Base-by-base conservation (phyloP, 2,329 filamentous ascomycete genomes). In the Exophiala xenobiotica region DNA sequence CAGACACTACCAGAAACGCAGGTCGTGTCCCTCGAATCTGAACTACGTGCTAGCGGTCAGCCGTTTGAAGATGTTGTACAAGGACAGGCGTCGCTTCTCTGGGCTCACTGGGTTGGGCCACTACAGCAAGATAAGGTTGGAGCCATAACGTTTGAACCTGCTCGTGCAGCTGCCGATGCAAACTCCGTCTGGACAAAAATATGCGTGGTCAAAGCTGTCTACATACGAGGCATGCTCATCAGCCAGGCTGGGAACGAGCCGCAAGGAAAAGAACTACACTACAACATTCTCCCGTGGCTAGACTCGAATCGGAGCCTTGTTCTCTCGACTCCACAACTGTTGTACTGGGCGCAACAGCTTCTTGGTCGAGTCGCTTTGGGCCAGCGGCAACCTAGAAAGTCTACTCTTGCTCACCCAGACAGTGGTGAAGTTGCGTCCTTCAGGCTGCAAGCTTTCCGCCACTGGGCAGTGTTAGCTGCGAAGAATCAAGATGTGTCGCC, bases 41-140 rank as follows among this genome's bases (percentile, higher is more conserved):
- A 55, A 38, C 35, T 59, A 9, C 47, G 48, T 12, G 43, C 53
- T 16, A 35, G n/a, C 16, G 48, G 42, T 9, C 45, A 49, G 9
- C 66, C 71, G 8, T 68, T 65, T n/a, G 75, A 82, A 63, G 82
- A 85, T 64, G 68, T 74, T 7, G 78, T 92, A 61, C 90, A 96
- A 69, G 91, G 90, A 24, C 85, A 83, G 54, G 84, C 93, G 45
- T 93, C 89, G 68, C 69, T 92, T 38, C 90, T 85, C 48, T 95
- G 90, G 60, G 60, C 56, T 27, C 39, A 45, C 8, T 62, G 51
- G 58, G 35, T 54, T 14, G 47, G 46, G 16, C 22, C 42, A 26
- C 42, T 48, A 3, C 31, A 53, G 39, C 29, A 42, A 14, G 43
- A 52, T 20, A 73, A 27, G 8, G 24, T 43, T n/a, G 8, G 42